Evolutionary conservation across 805 yeast genomes (phyloP).

Genomic region (Lachancea mirantina): DNA sequence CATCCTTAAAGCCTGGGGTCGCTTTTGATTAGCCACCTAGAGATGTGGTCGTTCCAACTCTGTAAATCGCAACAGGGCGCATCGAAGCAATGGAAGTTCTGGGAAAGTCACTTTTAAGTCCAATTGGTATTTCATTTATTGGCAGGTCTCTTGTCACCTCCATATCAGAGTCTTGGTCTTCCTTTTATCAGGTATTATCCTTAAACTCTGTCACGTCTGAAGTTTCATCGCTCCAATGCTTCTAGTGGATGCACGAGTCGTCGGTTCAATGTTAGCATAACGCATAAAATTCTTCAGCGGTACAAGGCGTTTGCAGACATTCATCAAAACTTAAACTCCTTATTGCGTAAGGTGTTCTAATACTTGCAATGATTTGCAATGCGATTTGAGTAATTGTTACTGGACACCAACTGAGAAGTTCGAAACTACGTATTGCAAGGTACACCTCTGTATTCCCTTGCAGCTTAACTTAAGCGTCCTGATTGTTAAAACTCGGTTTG

Average conservation of each 20-base stretch:
- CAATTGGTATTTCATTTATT: conserved; percentile 61
- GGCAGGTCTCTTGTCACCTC: conserved; percentile 65
- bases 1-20: conserved; percentile 33
- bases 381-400: no score
- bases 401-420: no score
- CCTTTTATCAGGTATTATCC: conserved; percentile 86
- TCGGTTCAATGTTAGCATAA: conserved; percentile 54
- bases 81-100: conserved; percentile 64
- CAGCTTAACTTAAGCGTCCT: no score
- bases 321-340: no score
- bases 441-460: no score
- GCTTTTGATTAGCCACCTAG: conserved; percentile 15
- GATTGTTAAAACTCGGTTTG: no score
- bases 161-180: conserved; percentile 85
- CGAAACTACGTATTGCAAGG: no score
- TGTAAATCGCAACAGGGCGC: conserved; percentile 83
- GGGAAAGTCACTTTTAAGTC: conserved; percentile 81
- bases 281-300: no score
- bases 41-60: conserved; percentile 55
- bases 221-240: conserved; percentile 55
- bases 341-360: no score
- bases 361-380: no score
- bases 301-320: no score
- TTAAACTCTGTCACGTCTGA: conserved; percentile 56
- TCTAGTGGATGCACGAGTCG: conserved; percentile 52